phyloP scores from a whole-genome alignment of 768 basidiomycete species.

The Peribolospora kevripleyi region DNA sequence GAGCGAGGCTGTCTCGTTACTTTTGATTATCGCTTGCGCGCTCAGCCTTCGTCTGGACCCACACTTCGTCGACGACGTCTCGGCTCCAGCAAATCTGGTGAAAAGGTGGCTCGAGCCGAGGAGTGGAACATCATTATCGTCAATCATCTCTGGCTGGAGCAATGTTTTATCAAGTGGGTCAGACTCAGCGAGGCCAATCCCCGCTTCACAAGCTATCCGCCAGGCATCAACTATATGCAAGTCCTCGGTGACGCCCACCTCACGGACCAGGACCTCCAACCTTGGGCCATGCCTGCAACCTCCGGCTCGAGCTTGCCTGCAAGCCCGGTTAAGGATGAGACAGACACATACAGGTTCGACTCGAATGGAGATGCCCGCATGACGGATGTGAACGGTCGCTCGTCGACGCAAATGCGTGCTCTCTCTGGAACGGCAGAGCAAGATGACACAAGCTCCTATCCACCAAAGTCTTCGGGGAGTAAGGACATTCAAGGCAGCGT shows the following conservation, averaged over 20 bases:
- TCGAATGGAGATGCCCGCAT: no score
- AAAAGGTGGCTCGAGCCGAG: slow-evolving; percentile 47
- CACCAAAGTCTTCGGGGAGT: no score
- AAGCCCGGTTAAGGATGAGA: no score
- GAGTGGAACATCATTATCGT: slow-evolving; percentile 67
- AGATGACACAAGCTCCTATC: no score
- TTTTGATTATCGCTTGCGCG: neutral
- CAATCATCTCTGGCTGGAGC: slow-evolving; percentile 78
- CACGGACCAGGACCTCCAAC: slow-evolving; percentile 6
- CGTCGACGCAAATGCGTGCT: no score
- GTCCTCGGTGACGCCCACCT: slow-evolving; percentile 6
- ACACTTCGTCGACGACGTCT: slow-evolving; percentile 7
- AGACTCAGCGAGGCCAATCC: neutral
- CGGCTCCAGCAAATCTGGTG: slow-evolving; percentile 18
- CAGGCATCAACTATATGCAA: slow-evolving; percentile 10
- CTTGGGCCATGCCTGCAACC: slow-evolving; percentile 9
- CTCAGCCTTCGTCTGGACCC: neutral
- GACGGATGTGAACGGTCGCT: no score
- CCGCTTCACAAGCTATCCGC: slow-evolving; percentile 5
- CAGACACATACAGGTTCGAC: no score
- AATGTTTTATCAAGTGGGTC: slow-evolving; percentile 52
- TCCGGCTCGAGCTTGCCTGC: no score
- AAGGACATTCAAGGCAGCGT: no score
- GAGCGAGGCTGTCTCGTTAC: slow-evolving; percentile 16
- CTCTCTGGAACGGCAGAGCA: no score